A percentile compares a stretch with the other conserved stretches of the same genome.
Evolutionary conservation across 352 stramenopile genomes (phyloP).

Genomic region (Albugo candida): DNA sequence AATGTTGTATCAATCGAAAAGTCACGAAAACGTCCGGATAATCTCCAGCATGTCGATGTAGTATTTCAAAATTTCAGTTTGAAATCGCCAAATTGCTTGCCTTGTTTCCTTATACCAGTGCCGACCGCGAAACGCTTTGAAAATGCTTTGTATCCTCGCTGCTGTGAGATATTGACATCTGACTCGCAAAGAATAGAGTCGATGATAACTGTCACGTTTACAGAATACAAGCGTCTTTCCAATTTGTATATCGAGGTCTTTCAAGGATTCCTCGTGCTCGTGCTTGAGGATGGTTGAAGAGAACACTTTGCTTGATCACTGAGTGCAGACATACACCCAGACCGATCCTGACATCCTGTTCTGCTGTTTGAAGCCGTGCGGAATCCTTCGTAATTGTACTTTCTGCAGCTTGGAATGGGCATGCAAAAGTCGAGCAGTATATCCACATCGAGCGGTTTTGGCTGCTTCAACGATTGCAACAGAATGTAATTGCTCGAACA

Average conservation of each 20-base stretch:
- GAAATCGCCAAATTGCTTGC: too few relatives aligned
- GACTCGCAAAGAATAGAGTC: neutral
- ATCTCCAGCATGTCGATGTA: too few relatives aligned
- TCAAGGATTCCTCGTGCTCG: too few relatives aligned
- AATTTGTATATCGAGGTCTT: slow-evolving; percentile 15
- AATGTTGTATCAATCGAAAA: too few relatives aligned
- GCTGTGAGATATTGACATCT: too few relatives aligned
- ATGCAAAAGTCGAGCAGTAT: slow-evolving; percentile 84
- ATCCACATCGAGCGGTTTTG: slow-evolving; percentile 87
- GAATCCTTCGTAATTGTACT: neutral
- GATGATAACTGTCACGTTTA: slow-evolving; percentile 8
- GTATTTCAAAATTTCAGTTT: too few relatives aligned
- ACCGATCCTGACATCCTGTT: neutral
- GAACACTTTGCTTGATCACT: neutral
- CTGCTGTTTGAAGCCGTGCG: neutral
- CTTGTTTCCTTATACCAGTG: too few relatives aligned
- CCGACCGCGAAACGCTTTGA: too few relatives aligned
- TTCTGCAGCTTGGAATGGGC: neutral
- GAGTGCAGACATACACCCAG: neutral
- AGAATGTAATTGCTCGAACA: slow-evolving; percentile 95
- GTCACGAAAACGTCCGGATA: too few relatives aligned
- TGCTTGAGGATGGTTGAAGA: too few relatives aligned
- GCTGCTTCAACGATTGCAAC: slow-evolving; percentile 93
- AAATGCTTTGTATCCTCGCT: too few relatives aligned
- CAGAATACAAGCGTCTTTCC: slow-evolving; percentile 45